A percentile compares a stretch with the other conserved stretches of the same genome.
These are phyloP conservation scores for Macrophomina tecta DNA, from an alignment of 2,329 filamentous ascomycete genomes.

Conservation along the genomic window DNA sequence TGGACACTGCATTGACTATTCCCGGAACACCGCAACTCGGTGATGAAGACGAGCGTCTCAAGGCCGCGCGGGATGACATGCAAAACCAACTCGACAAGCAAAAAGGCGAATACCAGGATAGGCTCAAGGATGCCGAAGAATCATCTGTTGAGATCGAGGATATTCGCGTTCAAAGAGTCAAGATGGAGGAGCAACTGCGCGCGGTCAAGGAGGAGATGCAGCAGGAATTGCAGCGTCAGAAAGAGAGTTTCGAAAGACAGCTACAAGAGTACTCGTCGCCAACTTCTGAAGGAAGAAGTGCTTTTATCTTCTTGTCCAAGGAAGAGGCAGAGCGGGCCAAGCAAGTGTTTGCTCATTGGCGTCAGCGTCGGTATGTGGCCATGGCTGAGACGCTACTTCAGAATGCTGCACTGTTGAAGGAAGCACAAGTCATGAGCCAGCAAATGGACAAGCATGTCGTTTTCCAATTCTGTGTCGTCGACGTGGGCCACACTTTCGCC, in stretches of 20 bases:
- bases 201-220: constrained; percentile 88
- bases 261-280: constrained; percentile 61
- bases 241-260: constrained; percentile 82
- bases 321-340: constrained; percentile 75
- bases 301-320: constrained; percentile 56
- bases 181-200: constrained; percentile 82
- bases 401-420: constrained; percentile 85
- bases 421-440: constrained; percentile 97
- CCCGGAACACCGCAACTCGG: constrained; percentile 85
- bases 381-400: constrained; percentile 94
- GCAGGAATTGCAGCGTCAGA: constrained; percentile 80
- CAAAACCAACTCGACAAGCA: constrained; percentile 82
- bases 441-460: constrained; percentile 91
- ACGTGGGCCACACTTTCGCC: constrained; percentile 83
- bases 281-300: constrained; percentile 58
- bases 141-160: constrained; percentile 81
- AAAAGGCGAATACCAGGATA: constrained; percentile 81
- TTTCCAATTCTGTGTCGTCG: constrained; percentile 93
- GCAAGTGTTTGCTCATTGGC: constrained; percentile 75
- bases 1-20: constrained; percentile 93
- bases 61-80: constrained; percentile 79
- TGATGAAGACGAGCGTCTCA: constrained; percentile 78
- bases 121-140: constrained; percentile 75
- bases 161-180: constrained; percentile 78
- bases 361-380: constrained; percentile 81